Evolutionary conservation across 2,329 filamentous ascomycete species (phyloP).

Genomic region (Aureobasidium pullulans): DNA sequence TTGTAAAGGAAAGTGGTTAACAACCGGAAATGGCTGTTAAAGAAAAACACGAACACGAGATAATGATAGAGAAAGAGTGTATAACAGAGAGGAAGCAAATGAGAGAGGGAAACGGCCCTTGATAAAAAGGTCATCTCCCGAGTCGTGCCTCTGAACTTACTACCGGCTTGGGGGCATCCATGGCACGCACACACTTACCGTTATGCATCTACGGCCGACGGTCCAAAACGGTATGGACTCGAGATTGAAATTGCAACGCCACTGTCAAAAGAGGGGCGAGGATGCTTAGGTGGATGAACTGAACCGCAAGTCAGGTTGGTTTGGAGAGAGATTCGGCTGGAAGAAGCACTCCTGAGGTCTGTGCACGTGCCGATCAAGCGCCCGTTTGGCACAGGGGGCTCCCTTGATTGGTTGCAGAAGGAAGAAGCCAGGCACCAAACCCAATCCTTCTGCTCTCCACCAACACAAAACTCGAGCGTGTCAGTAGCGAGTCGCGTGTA

Average conservation of each 20-base stretch:
- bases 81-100: not conserved
- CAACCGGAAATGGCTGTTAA: conserved; percentile 7
- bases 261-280: conserved; percentile 12
- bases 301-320: conserved; percentile 1
- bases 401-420: conserved; percentile 1
- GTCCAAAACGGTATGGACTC: conserved; percentile 12
- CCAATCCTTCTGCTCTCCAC: not conserved
- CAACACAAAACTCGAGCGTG: not conserved
- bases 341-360: not conserved
- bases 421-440: conserved; percentile 1
- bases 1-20: conserved; percentile 11
- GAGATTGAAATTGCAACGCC: conserved; percentile 11
- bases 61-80: not conserved
- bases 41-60: not conserved
- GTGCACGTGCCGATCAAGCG: conserved; percentile 8
- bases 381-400: not conserved
- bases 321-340: not conserved
- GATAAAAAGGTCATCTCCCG: conserved; percentile 11
- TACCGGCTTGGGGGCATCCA: not conserved
- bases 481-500: not conserved
- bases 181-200: not conserved
- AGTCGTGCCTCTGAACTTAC: conserved; percentile 3
- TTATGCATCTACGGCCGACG: not conserved
- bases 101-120: conserved; percentile 13
- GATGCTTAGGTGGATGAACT: conserved; percentile 1